Percentiles rank a stretch among this genome's conserved stretches.
Conservation (phyloP, 495 filamentous ascomycete genomes). For the Tricharina praecox region DNA sequence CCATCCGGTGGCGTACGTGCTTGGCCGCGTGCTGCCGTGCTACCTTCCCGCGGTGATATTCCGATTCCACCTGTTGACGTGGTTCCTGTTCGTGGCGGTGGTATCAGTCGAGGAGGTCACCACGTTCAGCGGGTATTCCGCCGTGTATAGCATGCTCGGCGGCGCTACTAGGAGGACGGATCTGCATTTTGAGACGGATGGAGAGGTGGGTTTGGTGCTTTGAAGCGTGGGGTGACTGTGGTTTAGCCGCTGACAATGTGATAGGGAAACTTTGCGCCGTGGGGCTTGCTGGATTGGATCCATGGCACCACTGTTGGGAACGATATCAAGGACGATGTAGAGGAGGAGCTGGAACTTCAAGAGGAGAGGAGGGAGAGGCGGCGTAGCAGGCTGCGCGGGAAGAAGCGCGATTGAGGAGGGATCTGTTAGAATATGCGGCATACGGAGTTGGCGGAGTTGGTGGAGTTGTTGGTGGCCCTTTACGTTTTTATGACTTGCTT, state of each 20-base stretch:
- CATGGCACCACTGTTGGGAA: conserved; percentile 40
- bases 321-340: background rate
- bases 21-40: conserved; percentile 52
- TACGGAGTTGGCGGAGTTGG: no score
- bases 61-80: conserved; percentile 64
- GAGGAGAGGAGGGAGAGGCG: conserved; percentile 4
- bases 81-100: conserved; percentile 48
- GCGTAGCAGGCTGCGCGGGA: background rate
- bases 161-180: conserved; percentile 58
- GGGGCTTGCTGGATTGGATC: conserved; percentile 63
- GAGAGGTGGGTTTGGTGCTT: conserved; percentile 58
- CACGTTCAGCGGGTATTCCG: conserved; percentile 57
- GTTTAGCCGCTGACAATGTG: conserved; percentile 57
- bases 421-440: no score
- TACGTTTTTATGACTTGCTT: no score
- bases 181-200: conserved; percentile 40
- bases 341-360: background rate
- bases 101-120: conserved; percentile 63
- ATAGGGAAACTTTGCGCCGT: conserved; percentile 57
- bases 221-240: conserved; percentile 55
- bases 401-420: background rate
- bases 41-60: conserved; percentile 50
- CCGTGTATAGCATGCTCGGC: conserved; percentile 56
- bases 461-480: no score
- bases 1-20: conserved; percentile 57